Base-by-base conservation (phyloP, 2,329 filamentous ascomycete genomes). In the Alternaria atra region DNA sequence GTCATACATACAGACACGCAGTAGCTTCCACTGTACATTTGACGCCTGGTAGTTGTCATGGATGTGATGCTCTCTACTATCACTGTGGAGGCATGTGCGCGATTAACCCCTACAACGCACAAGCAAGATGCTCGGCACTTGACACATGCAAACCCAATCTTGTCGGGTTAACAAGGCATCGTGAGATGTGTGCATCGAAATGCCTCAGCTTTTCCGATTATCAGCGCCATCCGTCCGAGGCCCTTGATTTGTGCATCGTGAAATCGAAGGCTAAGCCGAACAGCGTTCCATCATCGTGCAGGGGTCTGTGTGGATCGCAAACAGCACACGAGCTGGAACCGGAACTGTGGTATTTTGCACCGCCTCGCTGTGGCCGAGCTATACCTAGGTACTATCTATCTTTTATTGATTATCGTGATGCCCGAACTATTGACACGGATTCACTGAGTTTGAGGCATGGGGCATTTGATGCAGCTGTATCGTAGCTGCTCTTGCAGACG, bases 291-390 rank as follows among this genome's bases (percentile, higher is more conserved):
- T 66, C 58, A 62, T 52, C 27, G 46, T 48, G 60, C 65, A 70
- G 67, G 69, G 66, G 46, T 63, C 10, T 37, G 58, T 54, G 58
- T 57, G 63, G 64, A 65, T 60, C 35, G 55, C 34, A 59, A 61
- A 52, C 48, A n/a, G 43, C 54, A 43, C 59, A 72, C 73, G 73
- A 72, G 62, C 67, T 71, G 64, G 64, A 70, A 73, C 67, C 72
- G 73, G 73, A 73, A 70, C 66, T 57, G 47, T 48, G 52, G 43
- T 34, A 47, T 54, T 48, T 50, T 66, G 70, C 70, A 73, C 70
- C 62, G 70, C 69, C 69, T 69, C 62, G 17, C 34, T 58, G 56
- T 55, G 61, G 61, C 61, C 62, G 46, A 62, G 46, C 44, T 34
- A 48, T 25, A 30, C 20, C 20, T 20, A 20, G 20, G 20, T 20